Percentiles rank a stretch among this genome's conserved stretches.
These are phyloP conservation scores for Xylariaceae sp. DNA, from an alignment of 2,329 filamentous ascomycete species.

Conservation along the genomic window DNA sequence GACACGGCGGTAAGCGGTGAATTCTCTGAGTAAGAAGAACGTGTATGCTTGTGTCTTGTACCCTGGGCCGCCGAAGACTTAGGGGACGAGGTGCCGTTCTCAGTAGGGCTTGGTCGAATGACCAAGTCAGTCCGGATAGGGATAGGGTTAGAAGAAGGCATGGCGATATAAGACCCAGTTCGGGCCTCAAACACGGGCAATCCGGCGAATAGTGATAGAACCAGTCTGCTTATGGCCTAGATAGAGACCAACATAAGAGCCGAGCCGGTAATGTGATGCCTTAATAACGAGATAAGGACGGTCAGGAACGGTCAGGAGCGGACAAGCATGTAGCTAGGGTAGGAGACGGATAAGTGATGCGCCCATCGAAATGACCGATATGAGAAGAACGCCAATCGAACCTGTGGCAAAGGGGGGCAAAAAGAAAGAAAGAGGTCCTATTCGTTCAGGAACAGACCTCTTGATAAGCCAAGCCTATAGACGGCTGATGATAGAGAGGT, in stretches of 20 bases:
- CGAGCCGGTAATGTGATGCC: background rate
- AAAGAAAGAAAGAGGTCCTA: background rate
- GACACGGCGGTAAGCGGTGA: conserved; percentile 55
- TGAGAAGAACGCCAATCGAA: background rate
- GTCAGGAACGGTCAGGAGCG: too few relatives aligned
- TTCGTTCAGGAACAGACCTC: background rate
- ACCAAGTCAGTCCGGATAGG: conserved; percentile 39
- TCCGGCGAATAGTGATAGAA: conserved; percentile 5
- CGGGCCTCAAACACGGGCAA: conserved; percentile 5
- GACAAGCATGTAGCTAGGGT: conserved; percentile 7
- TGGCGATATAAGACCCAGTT: conserved; percentile 20
- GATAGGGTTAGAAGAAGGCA: conserved; percentile 38
- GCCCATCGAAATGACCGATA: background rate
- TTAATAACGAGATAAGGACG: background rate
- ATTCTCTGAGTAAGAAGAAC: conserved; percentile 64
- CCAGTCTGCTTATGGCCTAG: conserved; percentile 1
- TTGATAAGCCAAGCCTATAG: conserved; percentile 5
- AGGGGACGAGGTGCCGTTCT: conserved; percentile 34
- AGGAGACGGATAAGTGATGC: background rate
- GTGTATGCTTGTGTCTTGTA: conserved; percentile 60
- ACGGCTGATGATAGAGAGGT: conserved; percentile 7
- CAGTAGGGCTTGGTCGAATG: conserved; percentile 33
- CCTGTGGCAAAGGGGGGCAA: background rate
- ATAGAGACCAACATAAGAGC: conserved; percentile 1
- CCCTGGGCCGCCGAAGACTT: conserved; percentile 27